Percentiles rank a stretch among this genome's conserved stretches.
Evolutionary conservation across 768 basidiomycete genomes (phyloP).

Genomic region (Rhizopogon vinicolor): DNA sequence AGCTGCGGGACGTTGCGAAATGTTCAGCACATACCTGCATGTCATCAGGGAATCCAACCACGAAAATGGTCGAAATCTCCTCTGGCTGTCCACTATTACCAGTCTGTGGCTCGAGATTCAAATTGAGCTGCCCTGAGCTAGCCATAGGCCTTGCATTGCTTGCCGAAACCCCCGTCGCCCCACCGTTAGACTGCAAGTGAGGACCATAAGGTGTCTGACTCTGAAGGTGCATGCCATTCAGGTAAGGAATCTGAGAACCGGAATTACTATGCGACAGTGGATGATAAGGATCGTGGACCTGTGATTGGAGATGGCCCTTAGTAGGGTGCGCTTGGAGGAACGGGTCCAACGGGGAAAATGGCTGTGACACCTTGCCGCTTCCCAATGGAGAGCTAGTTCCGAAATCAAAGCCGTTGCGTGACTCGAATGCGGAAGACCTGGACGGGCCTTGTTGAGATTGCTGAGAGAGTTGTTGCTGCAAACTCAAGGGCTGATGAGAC

Average conservation of each 20-base stretch:
- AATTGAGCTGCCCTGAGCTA: slow-evolving; percentile 25
- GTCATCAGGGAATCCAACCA: slow-evolving; percentile 98
- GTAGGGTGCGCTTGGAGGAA: slow-evolving; percentile 26
- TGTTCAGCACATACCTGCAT: slow-evolving; percentile 71
- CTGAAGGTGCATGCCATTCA: slow-evolving; percentile 47
- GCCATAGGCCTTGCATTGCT: slow-evolving; percentile 21
- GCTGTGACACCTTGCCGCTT: slow-evolving; percentile 22
- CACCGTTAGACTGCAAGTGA: slow-evolving; percentile 47
- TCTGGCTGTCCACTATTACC: slow-evolving; percentile 45
- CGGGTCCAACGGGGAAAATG: slow-evolving; percentile 25
- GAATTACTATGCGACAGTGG: slow-evolving; percentile 27
- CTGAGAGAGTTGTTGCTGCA: slow-evolving; percentile 30
- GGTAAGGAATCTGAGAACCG: slow-evolving; percentile 28
- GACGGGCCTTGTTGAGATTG: slow-evolving; percentile 28
- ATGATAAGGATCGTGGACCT: slow-evolving; percentile 29
- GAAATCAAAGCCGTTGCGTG: slow-evolving; percentile 28
- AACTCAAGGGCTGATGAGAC: slow-evolving; percentile 19
- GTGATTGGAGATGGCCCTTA: slow-evolving; percentile 21
- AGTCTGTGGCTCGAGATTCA: slow-evolving; percentile 13
- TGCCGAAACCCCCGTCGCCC: slow-evolving; percentile 18
- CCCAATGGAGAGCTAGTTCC: slow-evolving; percentile 20
- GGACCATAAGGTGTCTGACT: slow-evolving; percentile 78
- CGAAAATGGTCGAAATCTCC: slow-evolving; percentile 96
- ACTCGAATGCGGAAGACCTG: slow-evolving; percentile 18
- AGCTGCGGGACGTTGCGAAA: slow-evolving; percentile 1